These are phyloP conservation scores for Ophiocordyceps robertsii DNA, from an alignment of 2,329 filamentous ascomycete species.

Conservation along the genomic window DNA sequence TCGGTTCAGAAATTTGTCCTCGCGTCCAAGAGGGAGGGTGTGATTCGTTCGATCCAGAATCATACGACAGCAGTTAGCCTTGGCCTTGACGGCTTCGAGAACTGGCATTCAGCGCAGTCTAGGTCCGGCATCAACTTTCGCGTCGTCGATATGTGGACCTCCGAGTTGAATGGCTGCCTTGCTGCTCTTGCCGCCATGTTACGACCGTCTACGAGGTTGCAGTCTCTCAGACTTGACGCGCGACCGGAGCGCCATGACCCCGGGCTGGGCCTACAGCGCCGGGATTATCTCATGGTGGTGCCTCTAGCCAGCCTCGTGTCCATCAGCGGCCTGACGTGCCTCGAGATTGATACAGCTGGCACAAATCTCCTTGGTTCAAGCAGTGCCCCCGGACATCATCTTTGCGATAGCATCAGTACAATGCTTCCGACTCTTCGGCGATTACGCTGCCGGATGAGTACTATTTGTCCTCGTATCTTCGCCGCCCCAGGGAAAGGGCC, in stretches of 20 bases:
- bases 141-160: conserved; percentile 1
- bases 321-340: conserved; percentile 2
- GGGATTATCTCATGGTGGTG: conserved; percentile 2
- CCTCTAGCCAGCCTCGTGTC: conserved; percentile 2
- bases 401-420: conserved; percentile 2
- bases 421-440: conserved; percentile 3
- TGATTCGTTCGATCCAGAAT: conserved; percentile 1
- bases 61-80: conserved; percentile 1
- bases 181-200: conserved; percentile 2
- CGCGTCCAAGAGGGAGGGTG: neutral
- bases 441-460: conserved; percentile 4
- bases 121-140: neutral
- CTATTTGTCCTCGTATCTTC: conserved; percentile 2
- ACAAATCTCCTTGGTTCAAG: neutral
- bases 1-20: conserved; percentile 1
- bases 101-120: conserved; percentile 2
- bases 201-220: conserved; percentile 3
- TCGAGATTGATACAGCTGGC: conserved; percentile 4
- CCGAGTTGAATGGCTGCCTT: conserved; percentile 1
- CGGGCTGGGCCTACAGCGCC: neutral
- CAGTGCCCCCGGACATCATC: neutral
- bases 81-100: conserved; percentile 2
- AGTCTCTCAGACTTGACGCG: conserved; percentile 2
- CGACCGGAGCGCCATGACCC: conserved; percentile 3
- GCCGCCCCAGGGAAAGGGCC: neutral